Base-by-base conservation (phyloP, 306 rosid genomes). In the Pueraria montana region DNA sequence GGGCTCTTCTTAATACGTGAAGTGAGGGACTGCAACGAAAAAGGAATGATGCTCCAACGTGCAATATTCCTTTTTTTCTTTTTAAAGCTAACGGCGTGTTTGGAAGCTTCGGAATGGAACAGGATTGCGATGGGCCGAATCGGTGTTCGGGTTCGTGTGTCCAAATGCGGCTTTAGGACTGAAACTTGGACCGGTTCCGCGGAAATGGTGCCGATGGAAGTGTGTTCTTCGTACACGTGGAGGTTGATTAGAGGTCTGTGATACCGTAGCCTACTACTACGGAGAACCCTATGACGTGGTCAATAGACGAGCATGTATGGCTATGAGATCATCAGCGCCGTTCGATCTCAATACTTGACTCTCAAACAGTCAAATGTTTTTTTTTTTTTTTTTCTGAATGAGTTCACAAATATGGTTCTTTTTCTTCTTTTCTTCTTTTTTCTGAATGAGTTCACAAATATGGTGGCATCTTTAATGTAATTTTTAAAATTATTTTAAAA, bases 201-300 rank as follows among this genome's bases (percentile, higher is more conserved):
- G 38, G 46, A 78, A 86, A 64, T 52, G 34, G 46, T 74, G 86
- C 84, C 87, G 80, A 58, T 23, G 76, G 11, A 66, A 69, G 52
- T 61, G 49, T 83, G 73, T 32, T 79, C 1, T 43, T 8, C 10
- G 6, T 2, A 56, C 82, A 83, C 84, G 87, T 80, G 91, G 91
- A 59, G 55, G 27, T 16, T 18, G 30, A 20, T 65, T 32, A 58
- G 40, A 67, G 64, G 78, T 56, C 34, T 2, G 78, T 68, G 75
- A 68, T 70, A 65, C 27, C 40, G 87, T 50, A 8, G 23, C 84
- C 87, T 78, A 74, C 78, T 68, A 38, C 53, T 2, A 3, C 18
- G 90, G 88, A 45, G 11, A 82, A 46, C 82, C 87, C 43, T 43
- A 42, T 65, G 78, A 76, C 71, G 66, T 74, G 76, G 77, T 86